Conservation (phyloP, 2,329 filamentous ascomycete genomes). For the Fusarium mundagurra region DNA sequence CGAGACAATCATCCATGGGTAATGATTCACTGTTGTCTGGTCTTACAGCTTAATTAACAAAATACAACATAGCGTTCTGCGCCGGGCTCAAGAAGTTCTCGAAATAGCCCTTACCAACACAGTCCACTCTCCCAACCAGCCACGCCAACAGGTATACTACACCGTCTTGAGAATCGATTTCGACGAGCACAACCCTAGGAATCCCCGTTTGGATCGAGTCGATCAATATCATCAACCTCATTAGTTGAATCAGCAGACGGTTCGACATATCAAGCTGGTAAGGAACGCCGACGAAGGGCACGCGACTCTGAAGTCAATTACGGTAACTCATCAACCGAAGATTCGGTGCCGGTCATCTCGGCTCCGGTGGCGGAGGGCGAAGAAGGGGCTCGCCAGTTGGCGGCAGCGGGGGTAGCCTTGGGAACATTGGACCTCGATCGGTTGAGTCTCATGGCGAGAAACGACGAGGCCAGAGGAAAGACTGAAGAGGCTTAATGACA, state of each 20-base stretch:
- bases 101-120: conserved; percentile 21
- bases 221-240: conserved; percentile 27
- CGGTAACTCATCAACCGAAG: conserved; percentile 38
- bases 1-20: not conserved
- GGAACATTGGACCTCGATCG: conserved; percentile 47
- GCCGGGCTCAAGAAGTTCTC: conserved; percentile 15
- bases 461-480: not conserved
- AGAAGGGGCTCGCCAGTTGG: conserved; percentile 40
- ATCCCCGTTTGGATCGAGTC: conserved; percentile 30
- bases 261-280: conserved; percentile 37
- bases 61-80: conserved; percentile 14
- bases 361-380: conserved; percentile 24
- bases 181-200: conserved; percentile 41
- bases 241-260: conserved; percentile 4
- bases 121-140: conserved; percentile 39
- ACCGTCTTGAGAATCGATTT: conserved; percentile 38
- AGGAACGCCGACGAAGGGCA: conserved; percentile 45
- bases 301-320: conserved; percentile 42
- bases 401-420: conserved; percentile 42
- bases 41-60: not conserved
- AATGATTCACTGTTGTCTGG: not conserved
- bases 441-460: conserved; percentile 43
- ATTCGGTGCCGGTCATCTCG: conserved; percentile 24
- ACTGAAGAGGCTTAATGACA: conserved; percentile 1
- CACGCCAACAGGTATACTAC: conserved; percentile 38